Evolutionary conservation across 2,329 filamentous ascomycete genomes (phyloP), one percentile per base, ranked within the genome.

Genomic region (Aspergillus versicolor): DNA sequence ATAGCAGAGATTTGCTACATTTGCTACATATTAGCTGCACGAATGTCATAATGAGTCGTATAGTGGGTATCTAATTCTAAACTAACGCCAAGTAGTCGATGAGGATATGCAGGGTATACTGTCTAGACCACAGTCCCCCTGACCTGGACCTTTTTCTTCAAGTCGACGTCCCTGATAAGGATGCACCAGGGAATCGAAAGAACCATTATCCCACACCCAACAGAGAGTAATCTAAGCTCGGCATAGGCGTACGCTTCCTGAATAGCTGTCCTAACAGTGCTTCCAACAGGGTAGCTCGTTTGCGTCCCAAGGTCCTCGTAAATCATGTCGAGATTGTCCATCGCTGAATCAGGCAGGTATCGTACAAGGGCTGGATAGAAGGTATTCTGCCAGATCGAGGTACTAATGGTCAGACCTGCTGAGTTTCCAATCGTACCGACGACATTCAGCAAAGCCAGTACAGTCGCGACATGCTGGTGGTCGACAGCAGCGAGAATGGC

Each of bases 301-400:
- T 63, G 61, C 4, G 44, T 38, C 1, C 42, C 47, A n/a, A 63
- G 51, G 2, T 51, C 48, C 15, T 58, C 54, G 50, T 65, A 60
- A 24, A 62, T 63, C 2, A 40, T 17, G 32, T 42, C 19, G 5
- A 58, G 47, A 22, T 63, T 45, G 1, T 42, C 15, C 52, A 59
- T 24, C 0, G 58, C 60, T 0, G 53, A 54, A 5, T 22, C 34
- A 8, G 54, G 54, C 3, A 57, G 48, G 27, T 57, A 24, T 5
- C 22, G 65, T 11, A 56, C 54, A 5, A 87, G 74, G 0, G 76
- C 75, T 2, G 72, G 68, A 5, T 74, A 75, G 70, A 87, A 83
- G 0, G 82, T 80, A 57, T 81, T 78, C 0, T 79, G 82, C 84
- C 85, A 88, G 61, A 88, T 85, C 13, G 84, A 83, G 0, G 76